Percentiles rank a stretch among this genome's conserved stretches.
phyloP scores from a whole-genome alignment of 352 stramenopile species.

The Hyphochytrium catenoides region DNA sequence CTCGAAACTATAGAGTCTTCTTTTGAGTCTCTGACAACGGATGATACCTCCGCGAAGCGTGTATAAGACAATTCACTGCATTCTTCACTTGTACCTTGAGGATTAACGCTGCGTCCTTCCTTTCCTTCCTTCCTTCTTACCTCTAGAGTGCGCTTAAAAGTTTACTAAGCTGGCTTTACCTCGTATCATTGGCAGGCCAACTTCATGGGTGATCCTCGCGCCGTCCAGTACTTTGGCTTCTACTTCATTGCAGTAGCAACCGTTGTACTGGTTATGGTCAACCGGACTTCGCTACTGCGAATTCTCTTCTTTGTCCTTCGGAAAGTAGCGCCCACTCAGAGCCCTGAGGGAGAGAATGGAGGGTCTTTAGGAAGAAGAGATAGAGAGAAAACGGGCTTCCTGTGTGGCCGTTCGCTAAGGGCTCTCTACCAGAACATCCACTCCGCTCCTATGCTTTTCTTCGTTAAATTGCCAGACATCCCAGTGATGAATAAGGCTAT shows the following conservation, averaged over 20 bases:
- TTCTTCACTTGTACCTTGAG: too few relatives aligned
- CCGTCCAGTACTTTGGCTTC: conserved; percentile 64
- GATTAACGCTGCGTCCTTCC: too few relatives aligned
- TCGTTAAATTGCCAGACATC: conserved; percentile 71
- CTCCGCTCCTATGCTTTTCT: conserved; percentile 68
- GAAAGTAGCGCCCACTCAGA: conserved; percentile 13
- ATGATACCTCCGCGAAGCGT: too few relatives aligned
- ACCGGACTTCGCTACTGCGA: conserved; percentile 55
- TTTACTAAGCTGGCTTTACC: too few relatives aligned
- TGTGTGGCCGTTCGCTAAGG: conserved; percentile 16
- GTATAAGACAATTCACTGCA: too few relatives aligned
- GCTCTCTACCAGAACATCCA: conserved; percentile 60
- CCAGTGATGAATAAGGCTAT: conserved; percentile 86
- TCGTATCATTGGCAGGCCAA: too few relatives aligned
- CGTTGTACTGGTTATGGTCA: conserved; percentile 64
- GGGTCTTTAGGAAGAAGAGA: conserved; percentile 13
- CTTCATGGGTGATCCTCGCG: conserved; percentile 47
- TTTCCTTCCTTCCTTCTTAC: too few relatives aligned
- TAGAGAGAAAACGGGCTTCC: conserved; percentile 20
- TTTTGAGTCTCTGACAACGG: too few relatives aligned
- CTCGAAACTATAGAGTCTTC: too few relatives aligned
- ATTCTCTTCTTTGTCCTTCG: conserved; percentile 43
- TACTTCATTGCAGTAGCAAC: conserved; percentile 54
- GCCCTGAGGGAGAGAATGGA: conserved; percentile 12
- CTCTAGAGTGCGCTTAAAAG: too few relatives aligned